A percentile compares a stretch with the other conserved stretches of the same genome.
phyloP scores from a whole-genome alignment of 768 basidiomycete genomes.

The Amanita jacksonii region DNA sequence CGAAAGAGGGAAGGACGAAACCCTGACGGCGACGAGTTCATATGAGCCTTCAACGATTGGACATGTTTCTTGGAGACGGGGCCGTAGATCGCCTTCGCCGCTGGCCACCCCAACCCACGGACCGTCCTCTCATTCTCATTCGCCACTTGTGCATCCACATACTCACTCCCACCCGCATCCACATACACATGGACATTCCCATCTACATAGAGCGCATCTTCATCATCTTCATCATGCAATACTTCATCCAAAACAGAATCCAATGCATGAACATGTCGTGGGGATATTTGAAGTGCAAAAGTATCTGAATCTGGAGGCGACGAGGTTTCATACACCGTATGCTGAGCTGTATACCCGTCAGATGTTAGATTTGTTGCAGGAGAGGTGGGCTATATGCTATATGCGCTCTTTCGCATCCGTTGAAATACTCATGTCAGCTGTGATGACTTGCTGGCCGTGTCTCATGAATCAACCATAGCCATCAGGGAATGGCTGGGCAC shows the following conservation, averaged over 20 bases:
- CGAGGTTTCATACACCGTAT: constrained; percentile 38
- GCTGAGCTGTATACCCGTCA: constrained; percentile 31
- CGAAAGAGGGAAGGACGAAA: neutral
- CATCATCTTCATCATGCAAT: constrained; percentile 25
- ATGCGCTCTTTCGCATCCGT: neutral
- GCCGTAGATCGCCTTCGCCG: neutral
- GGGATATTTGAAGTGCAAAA: constrained; percentile 67
- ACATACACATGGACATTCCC: constrained; percentile 8
- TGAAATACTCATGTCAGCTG: constrained; percentile 26
- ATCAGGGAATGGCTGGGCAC: constrained; percentile 42
- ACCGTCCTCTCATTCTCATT: neutral
- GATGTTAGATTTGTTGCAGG: constrained; percentile 34
- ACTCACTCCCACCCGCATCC: neutral
- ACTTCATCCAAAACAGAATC: constrained; percentile 23
- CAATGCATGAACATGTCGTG: constrained; percentile 40
- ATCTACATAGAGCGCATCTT: constrained; percentile 15
- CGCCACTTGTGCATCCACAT: neutral
- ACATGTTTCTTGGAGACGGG: neutral
- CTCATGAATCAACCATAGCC: constrained; percentile 29
- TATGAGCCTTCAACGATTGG: neutral
- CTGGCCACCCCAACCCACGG: too few species aligned
- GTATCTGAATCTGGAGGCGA: constrained; percentile 60
- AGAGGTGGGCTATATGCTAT: constrained; percentile 26
- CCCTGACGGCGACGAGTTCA: neutral
- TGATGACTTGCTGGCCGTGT: constrained; percentile 38